phyloP scores from a whole-genome alignment of 2,329 filamentous ascomycete species.

The Kalaharituber pfeilii region DNA sequence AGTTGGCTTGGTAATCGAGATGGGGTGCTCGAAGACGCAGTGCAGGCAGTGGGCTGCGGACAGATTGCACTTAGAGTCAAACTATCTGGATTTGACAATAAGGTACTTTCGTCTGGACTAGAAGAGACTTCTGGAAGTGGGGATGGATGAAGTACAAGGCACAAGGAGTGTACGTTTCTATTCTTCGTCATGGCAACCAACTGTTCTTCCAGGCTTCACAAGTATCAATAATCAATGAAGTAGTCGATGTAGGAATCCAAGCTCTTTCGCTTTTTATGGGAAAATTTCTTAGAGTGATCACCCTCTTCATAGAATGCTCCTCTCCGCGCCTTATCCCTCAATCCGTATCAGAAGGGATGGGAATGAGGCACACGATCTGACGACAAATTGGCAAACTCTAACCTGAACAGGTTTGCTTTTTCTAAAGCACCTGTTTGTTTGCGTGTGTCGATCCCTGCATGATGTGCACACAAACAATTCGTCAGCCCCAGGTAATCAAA shows the following conservation, averaged over 20 bases:
- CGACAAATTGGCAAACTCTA: slow-evolving; percentile 1
- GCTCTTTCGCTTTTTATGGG: not conserved
- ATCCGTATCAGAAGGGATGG: not conserved
- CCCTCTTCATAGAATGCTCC: not conserved
- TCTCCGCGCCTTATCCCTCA: not conserved
- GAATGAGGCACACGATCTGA: not conserved
- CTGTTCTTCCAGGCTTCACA: not conserved
- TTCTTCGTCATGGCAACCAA: not conserved
- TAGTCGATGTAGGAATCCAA: not conserved
- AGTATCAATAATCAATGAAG: not conserved
- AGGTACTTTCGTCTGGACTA: not conserved
- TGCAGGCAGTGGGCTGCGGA: not conserved
- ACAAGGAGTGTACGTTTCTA: slow-evolving; percentile 4
- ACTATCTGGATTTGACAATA: not conserved
- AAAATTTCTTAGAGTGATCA: not conserved
- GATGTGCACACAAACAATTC: not conserved
- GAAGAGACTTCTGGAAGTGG: slow-evolving; percentile 8
- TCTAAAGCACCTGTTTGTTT: not conserved
- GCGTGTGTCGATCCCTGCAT: not conserved
- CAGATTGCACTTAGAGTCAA: not conserved
- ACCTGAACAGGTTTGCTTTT: not conserved
- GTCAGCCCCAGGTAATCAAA: not conserved
- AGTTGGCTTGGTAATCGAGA: not conserved
- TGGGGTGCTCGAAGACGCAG: not conserved
- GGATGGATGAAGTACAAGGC: slow-evolving; percentile 14